Evolutionary conservation across 805 yeast species (phyloP), one percentile per base, ranked within the genome.

Genomic region (Ogataea paraovalis): DNA sequence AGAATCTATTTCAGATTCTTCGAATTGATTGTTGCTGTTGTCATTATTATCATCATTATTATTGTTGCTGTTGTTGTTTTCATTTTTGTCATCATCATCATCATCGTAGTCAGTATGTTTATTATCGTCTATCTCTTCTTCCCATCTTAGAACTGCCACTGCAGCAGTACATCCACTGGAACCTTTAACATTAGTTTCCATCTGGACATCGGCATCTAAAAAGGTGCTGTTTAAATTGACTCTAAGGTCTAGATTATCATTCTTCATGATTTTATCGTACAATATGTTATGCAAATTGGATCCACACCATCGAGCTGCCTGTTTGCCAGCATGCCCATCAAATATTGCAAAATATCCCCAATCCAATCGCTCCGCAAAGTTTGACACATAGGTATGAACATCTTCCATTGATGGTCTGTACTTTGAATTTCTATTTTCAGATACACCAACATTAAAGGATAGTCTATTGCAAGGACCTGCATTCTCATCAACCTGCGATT

Each of bases 311-410:
- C 92, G 80, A 1, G 99, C 96, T 8, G 96, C 85, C 55, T 82
- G 88, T 46, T 82, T 82, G 20, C 99, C 99, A 2, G 98, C 98
- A 68, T 92, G 99, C 10, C 99, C 99, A 67, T 92, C 99, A 67
- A 90, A 92, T 1, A 92, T 77, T 16, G 95, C 98, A 75, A 92
- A 90, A 63, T 87, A 92, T 2, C 97, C 98, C 85, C 96, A 86
- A 64, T 90, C 97, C 27, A 85, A 71, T 48, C 89, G 66, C 56
- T 88, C 96, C n/a, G 91, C 94, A 71, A 87, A 91, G 70, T 91
- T 90, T 55, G 94, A 90, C 36, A 90, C 89, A 58, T 86, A 88
- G 0, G 95, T 87, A 65, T 92, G 98, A 7, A 92, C 94, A 65
- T 92, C 99, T 64, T 92, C 99, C 99, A 92, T 92, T 25, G 90